These are phyloP conservation scores for Talaromyces wortmannii DNA, from an alignment of 495 filamentous ascomycete species.

Conservation along the genomic window DNA sequence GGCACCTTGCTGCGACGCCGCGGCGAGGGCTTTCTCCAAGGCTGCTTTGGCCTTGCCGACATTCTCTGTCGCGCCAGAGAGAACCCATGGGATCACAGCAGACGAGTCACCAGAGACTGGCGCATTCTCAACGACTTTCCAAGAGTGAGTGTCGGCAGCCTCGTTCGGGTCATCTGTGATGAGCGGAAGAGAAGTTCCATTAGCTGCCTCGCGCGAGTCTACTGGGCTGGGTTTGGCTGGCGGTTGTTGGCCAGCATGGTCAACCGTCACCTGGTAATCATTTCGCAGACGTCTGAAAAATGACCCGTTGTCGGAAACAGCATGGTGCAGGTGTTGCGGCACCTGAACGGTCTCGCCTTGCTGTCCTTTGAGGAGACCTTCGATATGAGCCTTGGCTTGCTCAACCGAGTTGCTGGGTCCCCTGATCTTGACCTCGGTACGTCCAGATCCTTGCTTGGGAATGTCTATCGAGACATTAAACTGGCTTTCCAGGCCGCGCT, in stretches of 20 bases:
- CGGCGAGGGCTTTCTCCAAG: slow-evolving; percentile 62
- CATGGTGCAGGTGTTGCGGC: slow-evolving; percentile 73
- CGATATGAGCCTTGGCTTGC: slow-evolving; percentile 78
- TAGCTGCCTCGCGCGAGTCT: slow-evolving; percentile 27
- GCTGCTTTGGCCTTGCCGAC: slow-evolving; percentile 69
- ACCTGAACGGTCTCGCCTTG: slow-evolving; percentile 81
- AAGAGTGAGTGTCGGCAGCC: slow-evolving; percentile 60
- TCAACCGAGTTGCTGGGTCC: slow-evolving; percentile 73
- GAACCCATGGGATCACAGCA: slow-evolving; percentile 84
- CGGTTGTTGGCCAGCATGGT: slow-evolving; percentile 72
- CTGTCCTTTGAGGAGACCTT: slow-evolving; percentile 71
- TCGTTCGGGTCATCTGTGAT: slow-evolving; percentile 77
- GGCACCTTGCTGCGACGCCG: slow-evolving; percentile 62
- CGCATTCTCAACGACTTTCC: slow-evolving; percentile 63
- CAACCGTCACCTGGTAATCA: slow-evolving; percentile 79
- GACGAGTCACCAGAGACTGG: slow-evolving; percentile 25
- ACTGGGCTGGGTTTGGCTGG: slow-evolving; percentile 55
- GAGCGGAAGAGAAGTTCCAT: slow-evolving; percentile 58
- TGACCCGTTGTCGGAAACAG: slow-evolving; percentile 79
- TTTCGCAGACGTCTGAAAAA: slow-evolving; percentile 84
- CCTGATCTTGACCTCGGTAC: slow-evolving; percentile 71
- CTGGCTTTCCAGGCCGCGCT: slow-evolving; percentile 77
- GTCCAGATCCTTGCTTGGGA: slow-evolving; percentile 66
- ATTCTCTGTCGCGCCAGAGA: slow-evolving; percentile 69
- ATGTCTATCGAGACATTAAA: slow-evolving; percentile 89